Evolutionary conservation across 2,329 filamentous ascomycete genomes (phyloP), one percentile per base, ranked within the genome.

Genomic region (Xylaria sp.): DNA sequence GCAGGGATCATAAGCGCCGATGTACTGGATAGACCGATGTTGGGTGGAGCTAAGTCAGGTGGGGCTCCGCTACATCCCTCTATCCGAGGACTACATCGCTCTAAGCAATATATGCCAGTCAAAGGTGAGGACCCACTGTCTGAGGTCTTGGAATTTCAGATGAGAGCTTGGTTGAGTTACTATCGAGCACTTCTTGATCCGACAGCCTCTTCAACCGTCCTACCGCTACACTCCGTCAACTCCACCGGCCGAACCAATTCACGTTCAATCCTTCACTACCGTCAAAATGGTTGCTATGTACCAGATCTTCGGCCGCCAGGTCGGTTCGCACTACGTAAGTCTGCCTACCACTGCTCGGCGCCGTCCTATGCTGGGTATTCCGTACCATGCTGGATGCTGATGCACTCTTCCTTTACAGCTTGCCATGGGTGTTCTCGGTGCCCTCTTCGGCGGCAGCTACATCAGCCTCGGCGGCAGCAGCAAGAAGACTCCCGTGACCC

Each of bases 241-340:
- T 59, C 52, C 65, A 62, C 65, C 65, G 56, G 65, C 57, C 63
- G 54, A 57, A 64, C 54, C 58, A 64, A 57, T 56, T 59, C 58
- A 55, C 61, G 64, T 59, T 55, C 66, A 66, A 69, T 66, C 60
- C 62, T 58, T 61, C 65, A 67, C 65, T 66, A 68, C 69, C 71
- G 69, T 67, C 75, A 78, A 72, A 60, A 80, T 80, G 78, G 77
- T 78, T 67, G 71, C 74, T 65, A 75, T 73, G 68, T 86, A 85
- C 78, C 79, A 72, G 66, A 76, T 86, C 69, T 75, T 82, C 73
- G 83, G 83, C 76, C 79, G 78, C 72, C 79, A 84, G 74, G 74
- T 86, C 73, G 83, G 78, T 76, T 83, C 83, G 64, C 83, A 85
- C 78, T 79, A 83, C 76, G 83, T 86, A 69, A 71, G 83, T 80